Evolutionary conservation across 1,284 basidiomycete species (phyloP), one percentile per base, ranked within the genome.

Genomic region (Cryptococcus hybrid): DNA sequence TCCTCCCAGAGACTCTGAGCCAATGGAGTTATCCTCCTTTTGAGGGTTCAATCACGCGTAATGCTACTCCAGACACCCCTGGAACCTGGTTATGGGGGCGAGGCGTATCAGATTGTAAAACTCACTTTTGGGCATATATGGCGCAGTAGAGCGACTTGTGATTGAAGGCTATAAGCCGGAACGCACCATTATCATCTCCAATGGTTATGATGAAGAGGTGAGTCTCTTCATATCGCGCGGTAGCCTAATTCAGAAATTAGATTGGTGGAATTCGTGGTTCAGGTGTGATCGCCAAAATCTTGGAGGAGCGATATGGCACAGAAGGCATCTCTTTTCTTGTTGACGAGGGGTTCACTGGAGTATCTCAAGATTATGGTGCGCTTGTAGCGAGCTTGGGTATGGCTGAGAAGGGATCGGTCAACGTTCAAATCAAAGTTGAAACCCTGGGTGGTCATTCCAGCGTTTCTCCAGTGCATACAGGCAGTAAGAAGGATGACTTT

Each of bases 161-260:
- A 62, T 69, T 3, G 74, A 79, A 37, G 78, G 72, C 3, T 83
- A 76, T 65, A 56, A 74, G 58, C 82, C 82, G 5, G 68, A 73
- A 47, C 65, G 79, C 40, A 76, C 76, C 4, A 77, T 83, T 54
- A 70, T 83, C 11, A 64, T 82, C 35, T 75, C 76, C 30, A 81
- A 78, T 57, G 83, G 83, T 8, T 82, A 81, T 52, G 82, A 84
- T 68, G 83, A 84, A 61, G 83, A 84, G 72, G 76, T 76, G 49
- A 63, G 24, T 11, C 34, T 47, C 15, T 5, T 51, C 24, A 12
- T 35, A 13, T 24, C 24, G 1, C 35, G 30, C 18, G 7, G 48
- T 6, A 7, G 6, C 30, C 47, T 2, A 12, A 13, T 42, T 38
- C 5, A 12, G 51, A 42, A 42, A 37, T 36, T 57, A 73, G 71